Base-by-base conservation (phyloP, 2,329 filamentous ascomycete species). In the Metarhizium album region DNA sequence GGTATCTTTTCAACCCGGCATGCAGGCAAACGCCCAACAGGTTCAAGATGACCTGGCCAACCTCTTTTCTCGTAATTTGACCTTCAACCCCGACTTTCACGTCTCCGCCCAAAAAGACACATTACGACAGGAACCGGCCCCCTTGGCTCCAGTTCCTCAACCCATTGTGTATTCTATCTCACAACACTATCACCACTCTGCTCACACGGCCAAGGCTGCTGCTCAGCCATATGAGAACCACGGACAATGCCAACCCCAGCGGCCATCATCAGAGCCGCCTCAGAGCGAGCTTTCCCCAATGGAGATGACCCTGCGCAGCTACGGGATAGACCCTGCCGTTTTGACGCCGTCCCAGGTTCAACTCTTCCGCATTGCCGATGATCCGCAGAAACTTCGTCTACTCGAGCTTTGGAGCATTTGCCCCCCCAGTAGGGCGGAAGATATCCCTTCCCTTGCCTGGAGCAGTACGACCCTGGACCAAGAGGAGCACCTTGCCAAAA, bases 331-430 rank as follows among this genome's bases (percentile, higher is more conserved):
- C 63, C 78, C 85, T 2, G 65, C 73, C 8, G 72, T 79, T 22
- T 76, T 95, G 43, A 86, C 86, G 13, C 76, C 82, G 4, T 83
- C 84, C 3, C 90, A 95, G 65, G 68, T 90, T 48, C 78, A 86
- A 53, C 79, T 95, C 40, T 94, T 95, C 73, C 80, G 80, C 57
- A 81, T 83, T 54, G 88, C 87, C 48, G 83, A 86, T 52, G 71
- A 78, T 23, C 74, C 83, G 42, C 87, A 95, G 66, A 81, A 84
- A 60, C 70, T 83, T 52, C 80, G 87, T 22, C 75, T 95, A 16
- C 74, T 95, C 38, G 85, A 95, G 64, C 80, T 95, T 16, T 95
- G 90, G 90, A 83, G 81, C 53, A 88, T 90, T 57, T 87, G 82
- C 52, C 87, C 87, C 22, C 86, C 86, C 0, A 77, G 74, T 42